Evolutionary conservation across 78 protist genomes (phyloP).

Genomic region (Pelomyxa schiedti): DNA sequence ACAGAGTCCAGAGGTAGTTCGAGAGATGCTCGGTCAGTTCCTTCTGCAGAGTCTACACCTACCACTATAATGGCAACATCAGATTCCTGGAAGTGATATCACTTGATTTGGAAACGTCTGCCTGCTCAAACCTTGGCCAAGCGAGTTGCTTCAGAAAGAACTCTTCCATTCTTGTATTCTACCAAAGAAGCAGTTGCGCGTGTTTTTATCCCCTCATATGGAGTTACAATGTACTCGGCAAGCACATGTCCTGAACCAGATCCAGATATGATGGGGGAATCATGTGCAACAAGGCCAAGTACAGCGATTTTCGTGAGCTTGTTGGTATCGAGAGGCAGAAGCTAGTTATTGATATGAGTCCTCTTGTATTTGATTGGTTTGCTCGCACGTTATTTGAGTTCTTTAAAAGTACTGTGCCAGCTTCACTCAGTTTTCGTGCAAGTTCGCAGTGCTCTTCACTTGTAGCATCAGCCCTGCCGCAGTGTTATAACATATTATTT

Average conservation of each 20-base stretch:
- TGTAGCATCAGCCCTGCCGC: constrained; percentile 19
- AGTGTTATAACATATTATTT: too few relatives aligned
- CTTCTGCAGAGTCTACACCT: constrained; percentile 9
- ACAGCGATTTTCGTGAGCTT: constrained; percentile 1
- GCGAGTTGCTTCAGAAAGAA: too few relatives aligned
- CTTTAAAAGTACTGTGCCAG: constrained; percentile 22
- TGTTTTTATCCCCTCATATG: not conserved
- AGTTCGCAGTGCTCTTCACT: not conserved
- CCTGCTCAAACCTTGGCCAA: too few relatives aligned
- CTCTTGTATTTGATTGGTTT: too few relatives aligned
- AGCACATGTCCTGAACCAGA: constrained; percentile 14
- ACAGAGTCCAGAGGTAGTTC: not conserved
- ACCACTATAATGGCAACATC: constrained; percentile 25
- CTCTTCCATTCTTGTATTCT: not conserved
- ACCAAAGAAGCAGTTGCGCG: not conserved
- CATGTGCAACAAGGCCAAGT: not conserved
- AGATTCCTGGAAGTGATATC: not conserved
- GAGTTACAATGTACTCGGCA: not conserved
- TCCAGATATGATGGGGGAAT: constrained; percentile 1
- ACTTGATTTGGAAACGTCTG: not conserved
- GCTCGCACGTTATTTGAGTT: not conserved
- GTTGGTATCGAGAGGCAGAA: not conserved
- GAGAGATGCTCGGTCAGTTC: constrained; percentile 25
- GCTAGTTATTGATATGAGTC: too few relatives aligned
- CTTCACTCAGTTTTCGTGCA: constrained; percentile 11